A percentile compares a stretch with the other conserved stretches of the same genome.
Conservation (phyloP, 179 eudicot genomes). For the Beta corolliflora region DNA sequence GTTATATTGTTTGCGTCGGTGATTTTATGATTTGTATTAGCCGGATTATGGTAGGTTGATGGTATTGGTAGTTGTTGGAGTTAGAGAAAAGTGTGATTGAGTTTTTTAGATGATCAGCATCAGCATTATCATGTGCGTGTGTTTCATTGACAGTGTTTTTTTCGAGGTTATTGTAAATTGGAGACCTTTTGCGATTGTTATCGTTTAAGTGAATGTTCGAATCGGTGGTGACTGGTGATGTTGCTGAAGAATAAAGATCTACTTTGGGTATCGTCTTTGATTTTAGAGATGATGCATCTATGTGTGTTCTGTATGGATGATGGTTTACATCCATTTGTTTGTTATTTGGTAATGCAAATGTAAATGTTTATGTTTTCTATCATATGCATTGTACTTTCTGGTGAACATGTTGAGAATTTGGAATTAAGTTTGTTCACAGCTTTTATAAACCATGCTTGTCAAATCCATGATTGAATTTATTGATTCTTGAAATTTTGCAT, state of each 20-base stretch:
- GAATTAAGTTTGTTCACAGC: neutral
- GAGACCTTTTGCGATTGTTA: neutral
- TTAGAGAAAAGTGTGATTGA: neutral
- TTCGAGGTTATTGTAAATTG: neutral
- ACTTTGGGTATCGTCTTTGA: neutral
- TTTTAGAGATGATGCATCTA: neutral
- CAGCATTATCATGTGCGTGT: neutral
- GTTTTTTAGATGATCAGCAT: neutral
- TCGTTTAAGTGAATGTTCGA: neutral
- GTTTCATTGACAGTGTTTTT: neutral
- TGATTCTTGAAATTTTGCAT: neutral
- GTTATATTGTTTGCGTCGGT: neutral
- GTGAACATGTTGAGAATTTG: neutral
- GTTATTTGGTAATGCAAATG: neutral
- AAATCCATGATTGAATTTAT: neutral
- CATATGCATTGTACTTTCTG: neutral
- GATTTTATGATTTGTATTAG: neutral
- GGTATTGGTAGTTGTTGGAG: neutral
- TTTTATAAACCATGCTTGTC: neutral
- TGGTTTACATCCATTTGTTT: neutral
- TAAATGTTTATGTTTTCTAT: neutral
- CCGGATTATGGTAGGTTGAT: neutral
- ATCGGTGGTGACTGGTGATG: neutral
- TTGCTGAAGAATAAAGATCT: neutral
- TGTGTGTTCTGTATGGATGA: neutral